phyloP scores from a whole-genome alignment of 495 filamentous ascomycete genomes.

The Apiosordaria backusii region DNA sequence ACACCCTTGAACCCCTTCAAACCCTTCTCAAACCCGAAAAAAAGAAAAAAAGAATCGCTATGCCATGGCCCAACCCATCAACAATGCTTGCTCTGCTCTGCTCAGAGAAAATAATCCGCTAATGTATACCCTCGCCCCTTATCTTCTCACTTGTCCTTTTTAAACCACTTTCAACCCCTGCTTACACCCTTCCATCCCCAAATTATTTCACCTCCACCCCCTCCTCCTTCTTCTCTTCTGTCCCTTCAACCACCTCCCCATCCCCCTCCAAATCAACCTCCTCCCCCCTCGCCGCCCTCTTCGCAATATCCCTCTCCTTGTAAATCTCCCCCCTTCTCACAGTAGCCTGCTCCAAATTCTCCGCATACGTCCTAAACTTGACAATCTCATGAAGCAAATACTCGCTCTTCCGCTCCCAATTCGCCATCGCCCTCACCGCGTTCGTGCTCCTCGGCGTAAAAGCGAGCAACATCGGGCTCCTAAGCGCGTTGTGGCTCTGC shows the following conservation, averaged over 20 bases:
- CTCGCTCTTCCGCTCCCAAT: constrained; percentile 94
- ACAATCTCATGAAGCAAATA: constrained; percentile 93
- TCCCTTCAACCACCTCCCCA: constrained; percentile 7
- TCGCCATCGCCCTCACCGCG: constrained; percentile 73
- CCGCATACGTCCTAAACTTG: constrained; percentile 93
- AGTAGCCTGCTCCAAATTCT: constrained; percentile 57
- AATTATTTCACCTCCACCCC: constrained; percentile 1
- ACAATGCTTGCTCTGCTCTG: not conserved
- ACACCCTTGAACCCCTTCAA: not conserved
- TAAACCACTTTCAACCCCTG: too few species aligned
- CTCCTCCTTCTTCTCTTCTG: not conserved
- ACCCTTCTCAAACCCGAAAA: not conserved
- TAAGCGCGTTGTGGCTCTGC: constrained; percentile 78
- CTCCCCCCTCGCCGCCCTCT: constrained; percentile 37
- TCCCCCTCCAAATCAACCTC: constrained; percentile 20
- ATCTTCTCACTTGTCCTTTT: not conserved
- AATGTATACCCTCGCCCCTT: not conserved
- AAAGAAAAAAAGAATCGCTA: not conserved
- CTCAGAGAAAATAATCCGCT: not conserved
- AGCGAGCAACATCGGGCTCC: constrained; percentile 78
- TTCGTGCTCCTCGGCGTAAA: constrained; percentile 88
- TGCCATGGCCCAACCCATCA: not conserved
- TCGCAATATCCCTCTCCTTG: constrained; percentile 43
- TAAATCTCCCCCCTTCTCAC: constrained; percentile 45
- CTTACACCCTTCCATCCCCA: not conserved